phyloP scores from a whole-genome alignment of 176 grass and related monocot genomes.

The Oryza brachyantha region DNA sequence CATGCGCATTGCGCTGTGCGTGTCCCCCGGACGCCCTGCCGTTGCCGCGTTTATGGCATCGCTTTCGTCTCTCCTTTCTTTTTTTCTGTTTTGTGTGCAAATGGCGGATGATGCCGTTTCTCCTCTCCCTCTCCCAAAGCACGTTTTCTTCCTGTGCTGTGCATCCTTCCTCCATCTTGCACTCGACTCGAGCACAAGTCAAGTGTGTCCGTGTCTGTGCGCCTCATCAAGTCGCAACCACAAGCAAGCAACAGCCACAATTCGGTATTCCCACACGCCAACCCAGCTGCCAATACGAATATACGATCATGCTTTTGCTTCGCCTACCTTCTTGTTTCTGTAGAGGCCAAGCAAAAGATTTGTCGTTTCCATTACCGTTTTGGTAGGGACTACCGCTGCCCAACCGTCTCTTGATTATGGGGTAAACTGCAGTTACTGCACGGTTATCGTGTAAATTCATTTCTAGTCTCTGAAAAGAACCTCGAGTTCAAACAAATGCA shows the following conservation, averaged over 20 bases:
- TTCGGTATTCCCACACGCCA: background rate
- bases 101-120: background rate
- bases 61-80: background rate
- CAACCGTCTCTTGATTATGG: too few species aligned
- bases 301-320: too few species aligned
- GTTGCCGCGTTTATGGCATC: background rate
- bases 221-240: background rate
- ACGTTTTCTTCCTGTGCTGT: background rate
- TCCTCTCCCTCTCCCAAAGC: background rate
- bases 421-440: too few species aligned
- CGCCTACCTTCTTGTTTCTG: background rate
- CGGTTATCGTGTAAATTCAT: too few species aligned
- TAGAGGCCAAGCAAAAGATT: too few species aligned
- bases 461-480: background rate
- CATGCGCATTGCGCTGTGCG: background rate
- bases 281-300: background rate
- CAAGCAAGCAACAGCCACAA: background rate
- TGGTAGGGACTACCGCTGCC: too few species aligned
- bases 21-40: background rate
- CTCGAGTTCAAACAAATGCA: background rate
- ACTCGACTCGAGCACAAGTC: too few species aligned
- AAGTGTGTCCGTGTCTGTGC: too few species aligned
- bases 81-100: background rate
- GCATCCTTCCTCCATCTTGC: too few species aligned
- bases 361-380: too few species aligned